These are phyloP conservation scores for Lecanosticta acicola DNA, from an alignment of 2,329 filamentous ascomycete species.

Conservation along the genomic window DNA sequence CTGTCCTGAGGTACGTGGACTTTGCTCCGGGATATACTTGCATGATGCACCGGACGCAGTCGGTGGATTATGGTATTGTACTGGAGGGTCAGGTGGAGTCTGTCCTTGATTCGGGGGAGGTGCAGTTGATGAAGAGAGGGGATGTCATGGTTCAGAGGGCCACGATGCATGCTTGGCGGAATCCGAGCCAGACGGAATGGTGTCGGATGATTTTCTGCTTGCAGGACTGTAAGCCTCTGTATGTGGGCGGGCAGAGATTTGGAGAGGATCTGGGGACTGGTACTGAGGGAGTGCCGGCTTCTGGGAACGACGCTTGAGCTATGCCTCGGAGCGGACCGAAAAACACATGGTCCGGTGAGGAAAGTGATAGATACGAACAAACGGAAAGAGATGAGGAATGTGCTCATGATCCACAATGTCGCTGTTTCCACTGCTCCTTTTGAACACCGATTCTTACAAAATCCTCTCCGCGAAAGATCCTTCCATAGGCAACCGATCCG, in stretches of 20 bases:
- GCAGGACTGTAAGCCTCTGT: conserved; percentile 28
- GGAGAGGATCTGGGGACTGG: conserved; percentile 28
- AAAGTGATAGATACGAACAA: no score
- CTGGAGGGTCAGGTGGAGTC: conserved; percentile 32
- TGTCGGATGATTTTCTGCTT: conserved; percentile 34
- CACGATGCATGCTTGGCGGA: conserved; percentile 36
- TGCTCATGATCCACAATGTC: no score
- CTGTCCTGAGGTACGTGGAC: conserved; percentile 41
- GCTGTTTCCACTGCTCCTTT: no score
- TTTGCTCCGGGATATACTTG: conserved; percentile 31
- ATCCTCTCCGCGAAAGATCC: conserved; percentile 7
- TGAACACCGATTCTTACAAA: conserved; percentile 5
- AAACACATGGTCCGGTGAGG: no score
- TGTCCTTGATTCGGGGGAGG: conserved; percentile 32
- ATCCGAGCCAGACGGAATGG: conserved; percentile 31
- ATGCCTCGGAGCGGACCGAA: no score
- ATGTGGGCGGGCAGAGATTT: conserved; percentile 26
- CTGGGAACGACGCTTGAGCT: conserved; percentile 21
- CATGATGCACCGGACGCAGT: conserved; percentile 36
- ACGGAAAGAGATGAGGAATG: no score
- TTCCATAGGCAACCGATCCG: conserved; percentile 3
- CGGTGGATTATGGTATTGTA: conserved; percentile 36
- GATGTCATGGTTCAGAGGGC: conserved; percentile 37
- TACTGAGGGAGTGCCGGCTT: conserved; percentile 15
- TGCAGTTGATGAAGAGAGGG: conserved; percentile 31